Evolutionary conservation across 768 basidiomycete species (phyloP).

Genomic region (Dacryopinax primogenitus): DNA sequence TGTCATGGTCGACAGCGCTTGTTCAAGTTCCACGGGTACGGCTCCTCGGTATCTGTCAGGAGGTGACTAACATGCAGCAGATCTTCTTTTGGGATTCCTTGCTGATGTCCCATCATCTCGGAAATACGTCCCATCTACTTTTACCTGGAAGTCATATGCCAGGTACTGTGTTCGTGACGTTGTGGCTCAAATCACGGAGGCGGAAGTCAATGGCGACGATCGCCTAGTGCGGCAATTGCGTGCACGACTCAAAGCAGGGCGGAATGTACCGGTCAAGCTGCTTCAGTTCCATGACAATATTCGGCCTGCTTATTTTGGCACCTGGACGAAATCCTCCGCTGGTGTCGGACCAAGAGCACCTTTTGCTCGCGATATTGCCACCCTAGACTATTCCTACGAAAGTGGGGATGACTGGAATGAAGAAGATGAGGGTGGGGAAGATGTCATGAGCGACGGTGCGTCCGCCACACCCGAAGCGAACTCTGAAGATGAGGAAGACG

Average conservation of each 20-base stretch:
- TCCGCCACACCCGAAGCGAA: conserved; percentile 48
- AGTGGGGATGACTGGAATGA: conserved; percentile 95
- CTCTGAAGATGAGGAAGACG: conserved; percentile 57
- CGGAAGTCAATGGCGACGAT: conserved; percentile 62
- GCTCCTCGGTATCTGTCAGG: conserved; percentile 6
- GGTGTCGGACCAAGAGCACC: conserved; percentile 74
- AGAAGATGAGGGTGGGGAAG: conserved; percentile 61
- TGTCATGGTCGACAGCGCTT: conserved; percentile 39
- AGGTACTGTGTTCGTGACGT: conserved; percentile 36
- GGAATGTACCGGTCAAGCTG: conserved; percentile 57
- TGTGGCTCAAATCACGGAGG: conserved; percentile 56
- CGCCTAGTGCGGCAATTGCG: conserved; percentile 53
- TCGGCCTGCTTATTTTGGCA: conserved; percentile 84
- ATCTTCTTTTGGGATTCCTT: conserved; percentile 14
- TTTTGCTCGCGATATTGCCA: conserved; percentile 59
- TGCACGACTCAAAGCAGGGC: conserved; percentile 46
- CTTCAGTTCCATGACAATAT: conserved; percentile 73
- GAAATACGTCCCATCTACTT: conserved; percentile 12
- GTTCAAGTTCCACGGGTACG: conserved; percentile 31
- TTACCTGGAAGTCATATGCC: conserved; percentile 24
- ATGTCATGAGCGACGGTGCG: conserved; percentile 41
- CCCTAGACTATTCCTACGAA: conserved; percentile 83
- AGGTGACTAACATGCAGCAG: conserved; percentile 10
- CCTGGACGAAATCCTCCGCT: conserved; percentile 75
- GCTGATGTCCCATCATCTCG: conserved; percentile 13